A percentile compares a stretch with the other conserved stretches of the same genome.
Conservation (phyloP, 192 early-diverging fungal species). For the Chytriomyces sp. region DNA sequence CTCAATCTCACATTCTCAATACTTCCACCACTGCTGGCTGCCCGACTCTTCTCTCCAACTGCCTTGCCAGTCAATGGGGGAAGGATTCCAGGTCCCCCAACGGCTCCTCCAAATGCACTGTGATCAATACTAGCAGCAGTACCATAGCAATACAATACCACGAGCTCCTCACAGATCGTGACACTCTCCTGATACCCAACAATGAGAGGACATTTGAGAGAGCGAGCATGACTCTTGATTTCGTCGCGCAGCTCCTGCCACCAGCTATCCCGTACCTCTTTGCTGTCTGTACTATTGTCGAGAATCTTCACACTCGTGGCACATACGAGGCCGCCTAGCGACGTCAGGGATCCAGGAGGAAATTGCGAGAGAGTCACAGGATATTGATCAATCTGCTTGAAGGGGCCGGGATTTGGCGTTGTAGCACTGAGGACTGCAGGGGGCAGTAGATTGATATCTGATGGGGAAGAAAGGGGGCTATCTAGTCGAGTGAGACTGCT, state of each 20-base stretch:
- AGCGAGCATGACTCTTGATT: slow-evolving; percentile 72
- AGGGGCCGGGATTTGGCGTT: not conserved
- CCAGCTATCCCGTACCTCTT: slow-evolving; percentile 62
- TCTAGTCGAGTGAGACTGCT: not conserved
- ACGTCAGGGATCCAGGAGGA: slow-evolving; percentile 49
- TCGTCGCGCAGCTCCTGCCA: slow-evolving; percentile 78
- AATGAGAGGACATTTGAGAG: slow-evolving; percentile 68
- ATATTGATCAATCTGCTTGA: slow-evolving; percentile 37
- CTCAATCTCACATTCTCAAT: not conserved
- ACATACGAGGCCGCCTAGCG: slow-evolving; percentile 63
- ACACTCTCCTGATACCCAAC: slow-evolving; percentile 73
- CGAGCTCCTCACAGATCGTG: slow-evolving; percentile 68
- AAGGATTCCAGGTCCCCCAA: not conserved
- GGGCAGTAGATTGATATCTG: slow-evolving; percentile 1
- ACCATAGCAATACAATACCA: slow-evolving; percentile 68
- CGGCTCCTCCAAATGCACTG: slow-evolving; percentile 8
- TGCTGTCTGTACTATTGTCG: slow-evolving; percentile 42
- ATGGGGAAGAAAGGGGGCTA: not conserved
- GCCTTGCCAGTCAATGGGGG: not conserved
- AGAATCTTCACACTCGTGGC: slow-evolving; percentile 67
- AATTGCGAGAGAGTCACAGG: slow-evolving; percentile 56
- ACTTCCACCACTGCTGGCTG: not conserved
- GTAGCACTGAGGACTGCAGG: not conserved
- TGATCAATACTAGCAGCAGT: slow-evolving; percentile 71
- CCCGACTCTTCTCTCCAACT: not conserved